Conservation (phyloP, 1,139 yeast genomes). For the Blastobotrys proliferans region DNA sequence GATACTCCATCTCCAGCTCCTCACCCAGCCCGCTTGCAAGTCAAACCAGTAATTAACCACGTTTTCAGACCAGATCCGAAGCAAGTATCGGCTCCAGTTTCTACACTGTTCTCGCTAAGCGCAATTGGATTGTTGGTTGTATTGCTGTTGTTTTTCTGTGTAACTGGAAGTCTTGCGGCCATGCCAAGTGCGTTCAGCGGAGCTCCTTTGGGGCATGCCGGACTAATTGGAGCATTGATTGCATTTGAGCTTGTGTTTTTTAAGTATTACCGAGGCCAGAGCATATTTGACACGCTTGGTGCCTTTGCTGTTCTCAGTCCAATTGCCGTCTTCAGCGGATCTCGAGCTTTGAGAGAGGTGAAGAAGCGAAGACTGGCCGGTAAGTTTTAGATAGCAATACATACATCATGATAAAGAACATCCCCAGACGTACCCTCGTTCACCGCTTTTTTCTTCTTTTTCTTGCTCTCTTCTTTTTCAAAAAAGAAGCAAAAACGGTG, state of each 20-base stretch:
- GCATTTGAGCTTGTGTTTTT: slow-evolving; percentile 62
- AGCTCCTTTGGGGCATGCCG: slow-evolving; percentile 38
- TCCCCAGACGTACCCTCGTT: too few relatives aligned
- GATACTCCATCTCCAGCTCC: slow-evolving; percentile 15
- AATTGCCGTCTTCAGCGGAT: slow-evolving; percentile 63
- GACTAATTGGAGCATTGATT: slow-evolving; percentile 51
- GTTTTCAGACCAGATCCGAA: slow-evolving; percentile 54
- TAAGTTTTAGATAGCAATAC: not conserved
- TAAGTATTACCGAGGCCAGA: slow-evolving; percentile 63
- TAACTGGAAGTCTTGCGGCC: slow-evolving; percentile 21
- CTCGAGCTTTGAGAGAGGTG: slow-evolving; percentile 48
- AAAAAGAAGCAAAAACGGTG: slow-evolving; percentile 8
- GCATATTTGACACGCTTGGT: slow-evolving; percentile 67
- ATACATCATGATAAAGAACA: not conserved
- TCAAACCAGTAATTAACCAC: slow-evolving; percentile 67
- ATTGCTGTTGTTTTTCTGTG: slow-evolving; percentile 24
- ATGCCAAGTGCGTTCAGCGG: slow-evolving; percentile 26
- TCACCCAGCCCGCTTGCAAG: slow-evolving; percentile 32
- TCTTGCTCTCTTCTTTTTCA: not conserved
- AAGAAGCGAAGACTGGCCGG: slow-evolving; percentile 8
- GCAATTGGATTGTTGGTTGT: slow-evolving; percentile 37
- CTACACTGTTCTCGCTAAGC: slow-evolving; percentile 51
- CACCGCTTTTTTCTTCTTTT: not conserved
- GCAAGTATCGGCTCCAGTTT: slow-evolving; percentile 52
- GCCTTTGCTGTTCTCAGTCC: slow-evolving; percentile 49